A percentile compares a stretch with the other conserved stretches of the same genome.
Conservation (phyloP, 129 eudicot species). For the Centella asiatica region DNA sequence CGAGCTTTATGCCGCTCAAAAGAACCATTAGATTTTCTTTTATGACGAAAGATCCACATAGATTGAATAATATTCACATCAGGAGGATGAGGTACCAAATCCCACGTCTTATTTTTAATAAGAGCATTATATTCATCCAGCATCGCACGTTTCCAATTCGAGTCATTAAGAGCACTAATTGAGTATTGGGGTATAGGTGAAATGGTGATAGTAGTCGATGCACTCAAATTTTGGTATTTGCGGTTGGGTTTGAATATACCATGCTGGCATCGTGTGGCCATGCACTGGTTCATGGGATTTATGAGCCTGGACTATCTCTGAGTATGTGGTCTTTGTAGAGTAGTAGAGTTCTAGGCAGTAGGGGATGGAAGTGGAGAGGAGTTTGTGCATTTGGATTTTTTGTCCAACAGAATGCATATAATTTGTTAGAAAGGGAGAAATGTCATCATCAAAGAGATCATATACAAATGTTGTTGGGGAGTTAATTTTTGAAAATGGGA, state of each 20-base stretch:
- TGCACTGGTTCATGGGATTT: not conserved
- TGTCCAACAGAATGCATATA: not conserved
- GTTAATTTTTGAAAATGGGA: constrained; percentile 7
- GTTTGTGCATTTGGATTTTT: not conserved
- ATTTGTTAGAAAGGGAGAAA: not conserved
- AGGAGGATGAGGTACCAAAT: not conserved
- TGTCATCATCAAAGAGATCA: not conserved
- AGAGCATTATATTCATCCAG: constrained; percentile 4
- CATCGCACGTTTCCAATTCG: not conserved
- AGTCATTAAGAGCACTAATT: not conserved
- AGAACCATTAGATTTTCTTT: not conserved
- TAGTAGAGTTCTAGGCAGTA: not conserved
- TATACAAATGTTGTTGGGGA: not conserved
- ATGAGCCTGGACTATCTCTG: not conserved
- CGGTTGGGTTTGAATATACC: not conserved
- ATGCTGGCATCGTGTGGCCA: not conserved
- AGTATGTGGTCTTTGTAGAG: not conserved
- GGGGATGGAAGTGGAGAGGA: not conserved
- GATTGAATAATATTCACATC: not conserved
- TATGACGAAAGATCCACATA: not conserved
- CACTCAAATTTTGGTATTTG: not conserved
- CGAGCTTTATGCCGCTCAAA: constrained; percentile 5
- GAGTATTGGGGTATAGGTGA: not conserved
- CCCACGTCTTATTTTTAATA: constrained; percentile 3
- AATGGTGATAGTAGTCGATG: not conserved